Evolutionary conservation across 805 yeast species (phyloP).

Genomic region (Candida rishiriensis): DNA sequence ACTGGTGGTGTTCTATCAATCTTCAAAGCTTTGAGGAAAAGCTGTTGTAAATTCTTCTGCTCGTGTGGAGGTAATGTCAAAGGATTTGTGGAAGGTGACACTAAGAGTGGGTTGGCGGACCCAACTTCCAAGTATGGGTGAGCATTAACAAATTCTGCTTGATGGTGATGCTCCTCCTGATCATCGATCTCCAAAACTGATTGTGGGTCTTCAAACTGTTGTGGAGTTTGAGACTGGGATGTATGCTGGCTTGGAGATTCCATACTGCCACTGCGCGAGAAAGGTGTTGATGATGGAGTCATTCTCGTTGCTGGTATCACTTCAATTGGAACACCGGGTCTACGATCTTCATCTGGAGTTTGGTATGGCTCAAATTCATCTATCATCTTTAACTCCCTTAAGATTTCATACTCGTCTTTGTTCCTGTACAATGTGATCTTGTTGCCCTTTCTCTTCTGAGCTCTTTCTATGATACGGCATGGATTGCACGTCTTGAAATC

Average conservation of each 20-base stretch:
- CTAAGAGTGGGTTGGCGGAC: constrained; percentile 2
- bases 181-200: not conserved
- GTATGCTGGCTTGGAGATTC: not conserved
- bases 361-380: constrained; percentile 8
- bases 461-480: constrained; percentile 51
- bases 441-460: constrained; percentile 29
- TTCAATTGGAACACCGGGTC: not conserved
- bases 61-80: constrained; percentile 5
- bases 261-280: too few species aligned
- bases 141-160: constrained; percentile 9
- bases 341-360: constrained; percentile 4
- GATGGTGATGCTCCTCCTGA: constrained; percentile 4
- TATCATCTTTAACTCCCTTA: constrained; percentile 11
- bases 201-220: not conserved
- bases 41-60: constrained; percentile 7
- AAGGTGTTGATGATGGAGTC: too few species aligned
- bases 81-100: constrained; percentile 2
- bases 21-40: constrained; percentile 3
- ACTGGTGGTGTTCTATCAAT: constrained; percentile 1
- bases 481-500: constrained; percentile 57
- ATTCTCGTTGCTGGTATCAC: not conserved
- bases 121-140: constrained; percentile 6
- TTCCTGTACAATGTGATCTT: constrained; percentile 17
- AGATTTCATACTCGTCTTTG: constrained; percentile 13
- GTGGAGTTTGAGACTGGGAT: not conserved